Evolutionary conservation across 441 rosid genomes (phyloP), one percentile per base, ranked within the genome.

Genomic region (Manihot esculenta): DNA sequence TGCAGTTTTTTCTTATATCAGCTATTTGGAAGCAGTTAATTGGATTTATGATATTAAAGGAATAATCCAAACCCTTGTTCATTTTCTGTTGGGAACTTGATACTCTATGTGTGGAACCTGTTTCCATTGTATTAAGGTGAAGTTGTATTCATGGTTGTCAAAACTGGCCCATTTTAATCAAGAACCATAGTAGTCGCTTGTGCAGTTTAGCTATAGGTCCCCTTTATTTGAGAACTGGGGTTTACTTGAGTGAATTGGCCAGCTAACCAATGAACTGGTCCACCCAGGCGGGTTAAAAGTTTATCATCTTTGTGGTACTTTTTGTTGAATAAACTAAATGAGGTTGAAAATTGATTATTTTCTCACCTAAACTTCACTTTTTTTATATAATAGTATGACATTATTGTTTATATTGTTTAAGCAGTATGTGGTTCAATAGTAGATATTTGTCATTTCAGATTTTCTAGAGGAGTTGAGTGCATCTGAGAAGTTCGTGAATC

Each of bases 11-110:
- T 60, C 23, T 21, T 48, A 15, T 75, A 44, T 9, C 85, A 92
- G 96, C 66, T 86, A 92, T 62, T 78, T 72, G 56, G 91, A 89
- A 74, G 96, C 94, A 5, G 87, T 90, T 67, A 83, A 80, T 72
- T 81, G 87, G 65, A 87, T 90, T 73, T 92, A 92, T 20, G 86
- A 89, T 88, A 92, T 92, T 74, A 94, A 90, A 79, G 97, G 97
- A 18, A 91, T 60, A 83, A 86, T 61, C 90, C 93, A 13, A 90
- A 93, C 45, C 97, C 97, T 65, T 87, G 92, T 64, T 94, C 96
- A 5, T 86, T 94, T 51, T 89, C 92, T 56, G 89, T 90, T 59
- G 91, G 93, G 1, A 93, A 92, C 97, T 92, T 1, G 85, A 80
- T 62, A 74, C 92, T 15, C 92, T 92, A 75, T 92, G 90, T 59